A percentile compares a stretch with the other conserved stretches of the same genome.
These are phyloP conservation scores for Metschnikowia gelsemii DNA, from an alignment of 805 yeast genomes.

Conservation along the genomic window DNA sequence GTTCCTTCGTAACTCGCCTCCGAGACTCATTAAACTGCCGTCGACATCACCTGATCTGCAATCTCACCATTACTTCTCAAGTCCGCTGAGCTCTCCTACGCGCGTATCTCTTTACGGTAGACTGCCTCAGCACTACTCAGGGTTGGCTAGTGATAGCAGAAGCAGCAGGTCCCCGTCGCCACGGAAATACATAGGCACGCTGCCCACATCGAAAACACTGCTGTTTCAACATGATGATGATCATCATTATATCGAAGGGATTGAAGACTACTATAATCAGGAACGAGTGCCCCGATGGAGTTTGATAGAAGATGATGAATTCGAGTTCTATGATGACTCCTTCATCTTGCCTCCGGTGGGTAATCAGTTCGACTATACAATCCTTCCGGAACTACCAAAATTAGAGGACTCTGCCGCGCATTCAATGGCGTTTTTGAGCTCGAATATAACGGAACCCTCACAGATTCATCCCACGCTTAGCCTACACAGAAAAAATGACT, in stretches of 20 bases:
- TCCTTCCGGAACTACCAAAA: conserved; percentile 34
- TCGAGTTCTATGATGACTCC: conserved; percentile 17
- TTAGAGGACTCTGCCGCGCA: no score
- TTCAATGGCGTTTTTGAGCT: conserved; percentile 41
- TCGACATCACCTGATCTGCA: conserved; percentile 21
- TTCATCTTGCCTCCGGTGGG: conserved; percentile 23
- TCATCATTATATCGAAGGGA: conserved; percentile 8
- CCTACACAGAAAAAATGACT: conserved; percentile 19
- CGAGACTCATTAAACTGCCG: conserved; percentile 8
- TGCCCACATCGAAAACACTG: conserved; percentile 15
- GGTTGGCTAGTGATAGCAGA: conserved; percentile 15
- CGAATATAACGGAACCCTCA: conserved; percentile 21
- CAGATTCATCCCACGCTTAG: conserved; percentile 10
- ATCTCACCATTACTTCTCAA: conserved; percentile 2
- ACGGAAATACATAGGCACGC: conserved; percentile 26
- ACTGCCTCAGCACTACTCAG: conserved; percentile 15
- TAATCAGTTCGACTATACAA: conserved; percentile 34
- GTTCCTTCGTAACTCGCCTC: conserved; percentile 14
- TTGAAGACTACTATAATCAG: conserved; percentile 15
- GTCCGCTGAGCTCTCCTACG: conserved; percentile 21
- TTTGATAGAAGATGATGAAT: conserved; percentile 17
- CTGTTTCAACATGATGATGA: conserved; percentile 13
- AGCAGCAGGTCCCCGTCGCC: conserved; percentile 34
- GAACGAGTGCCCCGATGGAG: conserved; percentile 21
- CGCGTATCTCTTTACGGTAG: conserved; percentile 7